Evolutionary conservation across 352 stramenopile species (phyloP), one percentile per base, ranked within the genome.

Genomic region (Globisporangium splendens): DNA sequence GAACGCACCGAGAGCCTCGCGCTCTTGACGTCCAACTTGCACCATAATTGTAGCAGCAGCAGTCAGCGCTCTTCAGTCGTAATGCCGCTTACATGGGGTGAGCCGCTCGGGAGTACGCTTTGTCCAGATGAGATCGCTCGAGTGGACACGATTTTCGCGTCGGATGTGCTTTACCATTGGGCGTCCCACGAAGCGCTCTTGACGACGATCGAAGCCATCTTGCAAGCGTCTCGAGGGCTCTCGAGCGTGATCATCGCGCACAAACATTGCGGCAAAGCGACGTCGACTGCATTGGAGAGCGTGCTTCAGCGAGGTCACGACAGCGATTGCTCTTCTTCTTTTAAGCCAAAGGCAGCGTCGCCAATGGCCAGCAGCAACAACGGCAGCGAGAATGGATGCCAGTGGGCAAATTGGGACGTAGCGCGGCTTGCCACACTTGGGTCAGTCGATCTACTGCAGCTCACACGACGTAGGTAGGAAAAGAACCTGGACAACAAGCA

Each of bases 81-180:
- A 0, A 8, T 66, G 11, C 44, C 69, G 11, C 56, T 85, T 2
- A 24, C 72, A 2, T 88, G 77, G 77, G 77, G 77, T 8, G 8
- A 22, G 11, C 15, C 52, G 1, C 15, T 70, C 10, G 41, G 10
- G 18, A 12, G 7, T 12, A 24, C 4, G 8, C 20, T 1, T 39
- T 11, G 28, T 18, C 57, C 39, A 18, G 13, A 44, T 12, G 39
- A 44, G 38, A 17, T 13, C 33, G 33, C 24, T 4, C 8, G 18
- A 14, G 21, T 79, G 4, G 50, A 66, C 31, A 28, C 77, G 0
- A 52, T 88, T 11, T 72, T 88, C 22, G 77, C 75, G 14, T 62
- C 72, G 2, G 77, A 90, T 39, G 80, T 90, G 50, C 47, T 90
- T 35, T 90, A 90, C 62, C 69, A 78, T 56, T 90, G 77, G 80